phyloP scores from a whole-genome alignment of 1,139 yeast species.

The Kurtzmaniella quercitrusa region DNA sequence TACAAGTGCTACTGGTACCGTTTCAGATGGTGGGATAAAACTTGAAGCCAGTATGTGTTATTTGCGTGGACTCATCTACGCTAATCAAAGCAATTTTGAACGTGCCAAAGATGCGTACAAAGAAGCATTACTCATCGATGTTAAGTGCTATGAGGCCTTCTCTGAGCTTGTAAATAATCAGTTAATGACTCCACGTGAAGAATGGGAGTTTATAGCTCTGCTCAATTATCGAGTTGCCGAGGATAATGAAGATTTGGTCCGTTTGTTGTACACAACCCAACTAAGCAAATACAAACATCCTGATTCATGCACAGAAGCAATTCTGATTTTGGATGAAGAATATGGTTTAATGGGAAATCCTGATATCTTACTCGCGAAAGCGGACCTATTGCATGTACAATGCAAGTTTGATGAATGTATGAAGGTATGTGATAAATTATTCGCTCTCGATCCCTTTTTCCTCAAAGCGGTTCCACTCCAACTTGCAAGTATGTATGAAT shows the following conservation, averaged over 20 bases:
- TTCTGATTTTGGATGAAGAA: conserved; percentile 61
- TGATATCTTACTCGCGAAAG: conserved; percentile 66
- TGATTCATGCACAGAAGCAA: conserved; percentile 61
- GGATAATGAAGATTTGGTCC: conserved; percentile 76
- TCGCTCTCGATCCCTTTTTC: conserved; percentile 66
- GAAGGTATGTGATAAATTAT: conserved; percentile 62
- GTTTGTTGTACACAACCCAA: conserved; percentile 69
- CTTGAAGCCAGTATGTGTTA: conserved; percentile 86
- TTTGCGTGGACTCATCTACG: conserved; percentile 77
- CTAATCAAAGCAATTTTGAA: conserved; percentile 81
- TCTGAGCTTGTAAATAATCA: conserved; percentile 71
- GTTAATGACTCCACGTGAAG: conserved; percentile 79
- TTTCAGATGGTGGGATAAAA: conserved; percentile 69
- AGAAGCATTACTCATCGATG: conserved; percentile 85
- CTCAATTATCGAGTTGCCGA: conserved; percentile 74
- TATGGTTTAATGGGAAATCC: conserved; percentile 65
- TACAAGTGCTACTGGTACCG: neutral
- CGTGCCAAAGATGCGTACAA: conserved; percentile 83
- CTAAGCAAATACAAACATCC: conserved; percentile 71
- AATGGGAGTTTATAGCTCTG: conserved; percentile 72
- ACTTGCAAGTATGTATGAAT: conserved; percentile 79
- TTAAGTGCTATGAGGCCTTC: conserved; percentile 91
- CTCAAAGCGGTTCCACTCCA: conserved; percentile 75
- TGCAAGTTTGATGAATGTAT: conserved; percentile 79
- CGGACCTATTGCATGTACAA: conserved; percentile 71